Conservation (phyloP, 345 rosid genomes). For the Rhizophora mangle region DNA sequence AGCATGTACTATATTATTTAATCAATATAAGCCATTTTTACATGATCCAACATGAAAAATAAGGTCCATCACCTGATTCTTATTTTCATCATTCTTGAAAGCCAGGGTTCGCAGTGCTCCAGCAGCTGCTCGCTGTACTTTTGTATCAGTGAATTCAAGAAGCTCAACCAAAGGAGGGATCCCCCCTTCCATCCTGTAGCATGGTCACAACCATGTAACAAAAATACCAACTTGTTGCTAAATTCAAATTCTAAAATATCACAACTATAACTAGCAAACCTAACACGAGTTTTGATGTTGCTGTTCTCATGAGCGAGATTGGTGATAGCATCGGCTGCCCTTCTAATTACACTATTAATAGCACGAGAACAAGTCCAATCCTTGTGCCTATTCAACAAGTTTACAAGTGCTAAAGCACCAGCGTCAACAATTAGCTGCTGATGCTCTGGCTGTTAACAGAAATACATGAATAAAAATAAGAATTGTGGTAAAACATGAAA, state of each 20-base stretch:
- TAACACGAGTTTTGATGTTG: constrained; percentile 90
- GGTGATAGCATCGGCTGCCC: constrained; percentile 99
- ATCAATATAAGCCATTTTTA: constrained; percentile 7
- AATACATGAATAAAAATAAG: neutral
- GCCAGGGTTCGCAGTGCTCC: constrained; percentile 96
- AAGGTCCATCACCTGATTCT: constrained; percentile 60
- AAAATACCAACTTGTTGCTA: constrained; percentile 19
- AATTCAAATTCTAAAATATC: constrained; percentile 11
- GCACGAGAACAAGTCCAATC: constrained; percentile 64
- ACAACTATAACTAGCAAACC: constrained; percentile 50
- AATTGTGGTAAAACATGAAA: neutral
- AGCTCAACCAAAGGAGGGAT: constrained; percentile 95
- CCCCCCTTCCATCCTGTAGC: constrained; percentile 83
- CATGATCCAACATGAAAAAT: constrained; percentile 15
- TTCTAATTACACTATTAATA: constrained; percentile 79
- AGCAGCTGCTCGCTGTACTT: constrained; percentile 99
- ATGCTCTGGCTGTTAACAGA: constrained; percentile 81
- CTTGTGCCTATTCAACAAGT: constrained; percentile 69
- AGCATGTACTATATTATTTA: constrained; percentile 11
- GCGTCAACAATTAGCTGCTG: constrained; percentile 90
- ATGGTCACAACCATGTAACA: constrained; percentile 5
- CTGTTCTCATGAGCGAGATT: constrained; percentile 98
- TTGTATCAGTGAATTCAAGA: constrained; percentile 78
- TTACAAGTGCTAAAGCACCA: constrained; percentile 84
- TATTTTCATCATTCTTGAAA: constrained; percentile 91